A percentile compares a stretch with the other conserved stretches of the same genome.
These are phyloP conservation scores for Komagataea norvegica DNA, from an alignment of 1,139 yeast genomes.

Conservation along the genomic window DNA sequence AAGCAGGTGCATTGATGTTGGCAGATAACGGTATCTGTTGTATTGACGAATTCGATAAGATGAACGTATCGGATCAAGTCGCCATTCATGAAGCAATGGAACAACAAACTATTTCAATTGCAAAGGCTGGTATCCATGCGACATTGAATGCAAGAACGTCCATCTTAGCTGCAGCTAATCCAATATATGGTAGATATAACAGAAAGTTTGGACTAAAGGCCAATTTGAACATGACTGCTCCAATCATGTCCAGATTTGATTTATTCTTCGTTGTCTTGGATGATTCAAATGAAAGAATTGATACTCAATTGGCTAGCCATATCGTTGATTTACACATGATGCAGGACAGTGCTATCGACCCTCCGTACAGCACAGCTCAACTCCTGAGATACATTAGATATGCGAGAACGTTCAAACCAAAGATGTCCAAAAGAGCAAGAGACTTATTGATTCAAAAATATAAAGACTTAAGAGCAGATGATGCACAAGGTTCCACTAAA, in stretches of 20 bases:
- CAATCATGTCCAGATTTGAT: slow-evolving; percentile 98
- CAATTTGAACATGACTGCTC: slow-evolving; percentile 96
- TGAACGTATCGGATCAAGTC: slow-evolving; percentile 94
- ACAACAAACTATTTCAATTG: slow-evolving; percentile 96
- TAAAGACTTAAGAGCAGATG: slow-evolving; percentile 84
- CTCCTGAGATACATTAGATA: slow-evolving; percentile 83
- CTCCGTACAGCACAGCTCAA: slow-evolving; percentile 89
- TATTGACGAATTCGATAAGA: slow-evolving; percentile 96
- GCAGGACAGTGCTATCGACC: slow-evolving; percentile 83
- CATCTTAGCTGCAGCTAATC: slow-evolving; percentile 95
- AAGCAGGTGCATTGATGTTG: slow-evolving; percentile 97
- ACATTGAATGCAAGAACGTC: slow-evolving; percentile 95
- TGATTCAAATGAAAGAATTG: slow-evolving; percentile 89
- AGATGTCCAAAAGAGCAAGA: slow-evolving; percentile 78
- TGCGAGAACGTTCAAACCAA: slow-evolving; percentile 92
- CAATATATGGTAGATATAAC: slow-evolving; percentile 92
- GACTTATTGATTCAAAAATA: slow-evolving; percentile 73
- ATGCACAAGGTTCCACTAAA: slow-evolving; percentile 87
- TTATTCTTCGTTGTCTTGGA: slow-evolving; percentile 90
- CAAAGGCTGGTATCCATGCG: slow-evolving; percentile 98
- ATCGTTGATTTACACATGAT: slow-evolving; percentile 91
- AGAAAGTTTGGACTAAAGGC: slow-evolving; percentile 79
- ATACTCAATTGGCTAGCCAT: slow-evolving; percentile 85
- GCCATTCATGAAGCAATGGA: slow-evolving; percentile 99
- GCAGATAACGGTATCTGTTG: slow-evolving; percentile 99